Percentiles rank a stretch among this genome's conserved stretches.
Evolutionary conservation across 2,329 filamentous ascomycete genomes (phyloP).

Genomic region (Zymoseptoria crescenta): DNA sequence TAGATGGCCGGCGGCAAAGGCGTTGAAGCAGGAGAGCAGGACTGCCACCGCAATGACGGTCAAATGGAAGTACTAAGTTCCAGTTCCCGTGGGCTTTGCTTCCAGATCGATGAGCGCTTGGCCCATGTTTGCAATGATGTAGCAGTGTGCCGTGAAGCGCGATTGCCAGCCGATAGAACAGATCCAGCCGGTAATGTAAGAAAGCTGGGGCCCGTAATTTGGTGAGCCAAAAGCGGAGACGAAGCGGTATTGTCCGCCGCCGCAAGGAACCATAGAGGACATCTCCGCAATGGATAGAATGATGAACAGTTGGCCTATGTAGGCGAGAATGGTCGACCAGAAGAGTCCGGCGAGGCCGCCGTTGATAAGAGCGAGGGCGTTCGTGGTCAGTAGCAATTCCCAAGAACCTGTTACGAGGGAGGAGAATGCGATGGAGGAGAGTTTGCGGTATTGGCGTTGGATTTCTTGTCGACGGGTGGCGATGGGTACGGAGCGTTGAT

Average conservation of each 20-base stretch:
- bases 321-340: conserved; percentile 24
- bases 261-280: conserved; percentile 25
- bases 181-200: conserved; percentile 36
- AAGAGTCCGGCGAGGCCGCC: conserved; percentile 25
- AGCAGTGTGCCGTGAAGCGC: conserved; percentile 37
- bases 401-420: conserved; percentile 46
- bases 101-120: conserved; percentile 41
- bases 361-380: conserved; percentile 18
- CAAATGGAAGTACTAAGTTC: conserved; percentile 21
- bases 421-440: conserved; percentile 34
- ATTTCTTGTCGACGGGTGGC: conserved; percentile 9
- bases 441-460: conserved; percentile 18
- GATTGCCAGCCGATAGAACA: conserved; percentile 36
- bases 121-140: conserved; percentile 39
- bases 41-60: conserved; percentile 19
- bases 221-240: conserved; percentile 39
- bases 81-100: conserved; percentile 19
- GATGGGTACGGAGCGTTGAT: background rate
- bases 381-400: conserved; percentile 35
- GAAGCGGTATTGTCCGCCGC: conserved; percentile 26
- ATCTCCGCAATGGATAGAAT: conserved; percentile 30
- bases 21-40: conserved; percentile 22
- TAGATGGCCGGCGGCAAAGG: conserved; percentile 23
- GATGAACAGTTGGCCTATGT: conserved; percentile 26
- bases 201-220: conserved; percentile 36